These are phyloP conservation scores for Elasticomyces elasticus DNA, from an alignment of 495 filamentous ascomycete species.

Conservation along the genomic window DNA sequence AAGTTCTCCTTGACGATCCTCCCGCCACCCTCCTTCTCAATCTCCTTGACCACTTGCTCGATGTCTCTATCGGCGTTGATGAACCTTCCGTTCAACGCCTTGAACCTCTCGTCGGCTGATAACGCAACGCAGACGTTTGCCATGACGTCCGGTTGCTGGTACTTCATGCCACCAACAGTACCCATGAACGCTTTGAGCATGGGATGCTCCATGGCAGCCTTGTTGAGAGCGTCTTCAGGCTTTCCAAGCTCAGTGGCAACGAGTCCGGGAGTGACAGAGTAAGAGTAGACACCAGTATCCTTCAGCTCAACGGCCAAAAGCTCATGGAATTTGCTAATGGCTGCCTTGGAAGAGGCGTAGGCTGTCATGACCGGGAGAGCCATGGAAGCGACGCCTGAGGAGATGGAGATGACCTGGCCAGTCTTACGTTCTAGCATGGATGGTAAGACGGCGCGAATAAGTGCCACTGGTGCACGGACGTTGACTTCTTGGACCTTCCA, in stretches of 20 bases:
- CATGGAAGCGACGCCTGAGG: not conserved
- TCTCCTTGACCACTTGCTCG: constrained; percentile 10
- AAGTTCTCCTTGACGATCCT: constrained; percentile 12
- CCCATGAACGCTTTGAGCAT: constrained; percentile 4
- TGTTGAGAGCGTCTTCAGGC: constrained; percentile 9
- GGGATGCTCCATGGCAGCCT: constrained; percentile 5
- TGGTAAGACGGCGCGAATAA: constrained; percentile 14
- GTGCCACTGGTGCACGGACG: constrained; percentile 10
- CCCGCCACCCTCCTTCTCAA: constrained; percentile 12
- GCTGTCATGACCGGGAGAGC: constrained; percentile 9
- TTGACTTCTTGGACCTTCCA: constrained; percentile 21
- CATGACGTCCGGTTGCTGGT: not conserved
- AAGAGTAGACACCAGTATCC: constrained; percentile 6
- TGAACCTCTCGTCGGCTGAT: constrained; percentile 12
- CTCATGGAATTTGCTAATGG: constrained; percentile 20
- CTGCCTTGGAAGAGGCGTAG: constrained; percentile 18
- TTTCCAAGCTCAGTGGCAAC: constrained; percentile 7
- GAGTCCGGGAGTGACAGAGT: constrained; percentile 11
- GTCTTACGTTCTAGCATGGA: constrained; percentile 13
- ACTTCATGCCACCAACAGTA: not conserved
- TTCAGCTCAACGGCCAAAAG: constrained; percentile 11
- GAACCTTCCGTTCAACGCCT: constrained; percentile 6
- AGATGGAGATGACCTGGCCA: constrained; percentile 11
- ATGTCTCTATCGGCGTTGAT: constrained; percentile 8
- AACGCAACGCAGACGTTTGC: constrained; percentile 11